phyloP scores from a whole-genome alignment of 495 filamentous ascomycete species.

The Pyrenula aspistea region DNA sequence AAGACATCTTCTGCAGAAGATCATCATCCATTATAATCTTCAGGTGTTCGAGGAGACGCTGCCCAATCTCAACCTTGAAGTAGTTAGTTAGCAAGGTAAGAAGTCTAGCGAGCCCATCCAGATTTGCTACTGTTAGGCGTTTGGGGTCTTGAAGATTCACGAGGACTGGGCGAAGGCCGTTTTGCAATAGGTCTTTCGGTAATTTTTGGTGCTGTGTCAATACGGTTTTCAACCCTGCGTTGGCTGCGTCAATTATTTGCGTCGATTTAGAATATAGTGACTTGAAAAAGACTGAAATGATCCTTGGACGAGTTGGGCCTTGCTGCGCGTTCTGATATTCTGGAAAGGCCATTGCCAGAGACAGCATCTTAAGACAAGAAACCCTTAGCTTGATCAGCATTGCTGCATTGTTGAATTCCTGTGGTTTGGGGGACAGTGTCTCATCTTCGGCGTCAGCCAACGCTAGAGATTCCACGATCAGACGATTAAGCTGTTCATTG shows the following conservation, averaged over 20 bases:
- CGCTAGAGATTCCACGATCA: constrained; percentile 85
- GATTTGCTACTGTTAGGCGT: constrained; percentile 73
- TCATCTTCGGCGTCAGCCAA: constrained; percentile 92
- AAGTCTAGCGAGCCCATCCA: constrained; percentile 83
- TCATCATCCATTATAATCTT: constrained; percentile 74
- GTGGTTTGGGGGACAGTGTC: constrained; percentile 66
- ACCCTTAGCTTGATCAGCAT: constrained; percentile 86
- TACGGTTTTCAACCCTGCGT: constrained; percentile 73
- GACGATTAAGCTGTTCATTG: constrained; percentile 76
- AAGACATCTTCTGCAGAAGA: constrained; percentile 78
- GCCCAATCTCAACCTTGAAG: constrained; percentile 97
- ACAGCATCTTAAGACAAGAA: constrained; percentile 83
- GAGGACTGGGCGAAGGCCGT: constrained; percentile 84
- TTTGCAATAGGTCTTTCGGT: constrained; percentile 89
- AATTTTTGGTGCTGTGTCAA: constrained; percentile 80
- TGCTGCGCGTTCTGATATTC: constrained; percentile 65
- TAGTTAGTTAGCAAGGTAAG: constrained; percentile 89
- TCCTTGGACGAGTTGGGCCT: constrained; percentile 65
- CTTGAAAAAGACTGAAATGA: constrained; percentile 96
- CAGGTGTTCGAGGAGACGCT: constrained; percentile 82
- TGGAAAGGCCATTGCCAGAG: constrained; percentile 80
- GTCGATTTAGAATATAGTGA: constrained; percentile 83
- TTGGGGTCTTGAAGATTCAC: constrained; percentile 93
- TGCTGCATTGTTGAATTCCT: constrained; percentile 82
- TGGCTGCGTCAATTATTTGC: constrained; percentile 89